These are phyloP conservation scores for Trichoderma atrobrunneum DNA, from an alignment of 2,329 filamentous ascomycete species.

Conservation along the genomic window DNA sequence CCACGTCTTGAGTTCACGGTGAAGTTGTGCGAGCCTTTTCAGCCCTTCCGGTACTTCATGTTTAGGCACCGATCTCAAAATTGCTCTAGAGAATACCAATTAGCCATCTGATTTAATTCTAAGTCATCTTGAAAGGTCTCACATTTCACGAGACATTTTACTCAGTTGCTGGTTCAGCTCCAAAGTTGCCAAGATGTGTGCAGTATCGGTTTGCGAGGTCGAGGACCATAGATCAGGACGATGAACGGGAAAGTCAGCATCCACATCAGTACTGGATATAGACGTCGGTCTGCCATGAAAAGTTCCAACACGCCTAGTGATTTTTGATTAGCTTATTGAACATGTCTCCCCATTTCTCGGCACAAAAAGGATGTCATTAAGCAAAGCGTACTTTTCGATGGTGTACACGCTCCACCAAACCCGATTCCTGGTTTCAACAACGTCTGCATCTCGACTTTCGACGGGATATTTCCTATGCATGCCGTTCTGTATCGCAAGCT, in stretches of 20 bases:
- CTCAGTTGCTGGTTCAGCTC: conserved; percentile 37
- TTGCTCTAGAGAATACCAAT: background rate
- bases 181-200: conserved; percentile 45
- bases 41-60: conserved; percentile 7
- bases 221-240: conserved; percentile 42
- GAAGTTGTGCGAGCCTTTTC: conserved; percentile 3
- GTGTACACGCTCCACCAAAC: conserved; percentile 59
- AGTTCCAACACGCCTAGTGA: conserved; percentile 49
- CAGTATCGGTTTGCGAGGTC: conserved; percentile 41
- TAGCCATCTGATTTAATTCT: background rate
- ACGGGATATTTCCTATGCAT: conserved; percentile 54
- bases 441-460: conserved; percentile 44
- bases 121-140: background rate
- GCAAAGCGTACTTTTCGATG: conserved; percentile 48
- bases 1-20: conserved; percentile 33
- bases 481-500: conserved; percentile 58
- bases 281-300: conserved; percentile 56
- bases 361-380: background rate
- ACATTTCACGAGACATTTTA: conserved; percentile 41
- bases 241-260: conserved; percentile 51
- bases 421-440: conserved; percentile 52
- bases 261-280: conserved; percentile 50
- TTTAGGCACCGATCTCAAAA: conserved; percentile 3
- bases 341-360: background rate
- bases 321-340: conserved; percentile 17